These are phyloP conservation scores for Anthostomella pinea DNA, from an alignment of 2,329 filamentous ascomycete genomes.

Conservation along the genomic window DNA sequence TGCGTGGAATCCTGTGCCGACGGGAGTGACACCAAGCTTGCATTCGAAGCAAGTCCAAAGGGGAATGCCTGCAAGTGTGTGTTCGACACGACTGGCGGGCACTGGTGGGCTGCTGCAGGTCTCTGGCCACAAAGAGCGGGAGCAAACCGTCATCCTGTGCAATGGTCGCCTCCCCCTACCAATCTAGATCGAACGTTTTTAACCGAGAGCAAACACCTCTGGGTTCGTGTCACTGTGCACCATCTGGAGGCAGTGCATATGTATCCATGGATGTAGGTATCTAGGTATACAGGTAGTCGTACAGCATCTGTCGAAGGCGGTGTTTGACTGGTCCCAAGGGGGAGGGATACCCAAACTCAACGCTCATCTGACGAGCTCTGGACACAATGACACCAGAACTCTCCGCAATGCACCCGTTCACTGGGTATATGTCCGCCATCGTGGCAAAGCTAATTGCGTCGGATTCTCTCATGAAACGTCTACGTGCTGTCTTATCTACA, in stretches of 20 bases:
- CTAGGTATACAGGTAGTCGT: too few relatives aligned
- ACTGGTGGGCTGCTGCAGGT: slow-evolving; percentile 6
- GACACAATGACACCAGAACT: too few relatives aligned
- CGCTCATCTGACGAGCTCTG: too few relatives aligned
- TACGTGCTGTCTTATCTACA: too few relatives aligned
- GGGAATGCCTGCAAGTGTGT: slow-evolving; percentile 1
- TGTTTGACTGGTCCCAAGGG: too few relatives aligned
- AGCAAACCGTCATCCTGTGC: background rate
- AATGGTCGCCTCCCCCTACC: too few relatives aligned
- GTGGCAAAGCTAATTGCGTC: slow-evolving; percentile 11
- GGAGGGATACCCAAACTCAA: too few relatives aligned
- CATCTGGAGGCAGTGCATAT: too few relatives aligned
- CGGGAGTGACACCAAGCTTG: slow-evolving; percentile 7
- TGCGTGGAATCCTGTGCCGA: background rate
- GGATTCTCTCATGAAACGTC: slow-evolving; percentile 23
- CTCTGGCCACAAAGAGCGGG: slow-evolving; percentile 5
- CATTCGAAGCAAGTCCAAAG: slow-evolving; percentile 9
- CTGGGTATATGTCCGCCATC: background rate
- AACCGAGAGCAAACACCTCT: slow-evolving; percentile 1
- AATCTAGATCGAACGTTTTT: too few relatives aligned
- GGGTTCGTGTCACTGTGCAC: too few relatives aligned
- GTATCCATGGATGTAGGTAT: too few relatives aligned
- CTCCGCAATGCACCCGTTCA: background rate
- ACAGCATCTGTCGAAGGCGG: too few relatives aligned
- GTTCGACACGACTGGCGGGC: slow-evolving; percentile 6